Base-by-base conservation (phyloP, 177 flowering plant species). In the Vitis hybrid region DNA sequence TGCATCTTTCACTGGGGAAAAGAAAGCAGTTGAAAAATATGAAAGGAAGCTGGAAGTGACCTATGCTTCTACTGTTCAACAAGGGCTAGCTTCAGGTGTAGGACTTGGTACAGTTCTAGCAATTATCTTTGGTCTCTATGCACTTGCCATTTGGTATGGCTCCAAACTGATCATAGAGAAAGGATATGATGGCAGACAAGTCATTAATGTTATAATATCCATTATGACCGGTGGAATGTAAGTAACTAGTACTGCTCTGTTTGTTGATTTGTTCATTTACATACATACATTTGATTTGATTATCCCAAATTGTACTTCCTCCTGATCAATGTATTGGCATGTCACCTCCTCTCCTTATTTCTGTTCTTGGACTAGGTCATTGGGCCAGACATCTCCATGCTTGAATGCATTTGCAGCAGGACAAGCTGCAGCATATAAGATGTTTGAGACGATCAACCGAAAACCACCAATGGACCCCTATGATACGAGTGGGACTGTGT, bases 61-160 rank as follows among this genome's bases (percentile, higher is more conserved):
- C 6, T 89, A 85, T 62, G 60, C 17, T 0, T 66, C 86, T 14
- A 52, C 79, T 9, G 80, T 73, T 2, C 67, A 75, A 3, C 91
- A 89, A 71, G 94, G 94, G 14, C 10, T 87, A 15, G 89, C 79
- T 54, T 72, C 88, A 49, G 98, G 98, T 12, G 0, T 86, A 5
- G 92, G 91, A 62, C 13, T 88, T 18, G 94, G 97, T 2, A 0
- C 52, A 5, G 10, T 87, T 23, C 0, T 84, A 52, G 1, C 76
- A 5, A 74, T 86, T 15, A 10, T 79, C 12, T 88, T 83, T 58
- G n/a, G 72, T 49, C 79, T 74, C 52, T 92, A 92, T 70, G 90
- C 82, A 12, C 78, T 93, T 26, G 97, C 92, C 1, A 57, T 88
- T 4, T 90, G 93, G 93, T 92, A 85, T 67, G 98, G 97, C 2